phyloP scores from a whole-genome alignment of 202 grass and related monocot species.

The Panicum hallii region DNA sequence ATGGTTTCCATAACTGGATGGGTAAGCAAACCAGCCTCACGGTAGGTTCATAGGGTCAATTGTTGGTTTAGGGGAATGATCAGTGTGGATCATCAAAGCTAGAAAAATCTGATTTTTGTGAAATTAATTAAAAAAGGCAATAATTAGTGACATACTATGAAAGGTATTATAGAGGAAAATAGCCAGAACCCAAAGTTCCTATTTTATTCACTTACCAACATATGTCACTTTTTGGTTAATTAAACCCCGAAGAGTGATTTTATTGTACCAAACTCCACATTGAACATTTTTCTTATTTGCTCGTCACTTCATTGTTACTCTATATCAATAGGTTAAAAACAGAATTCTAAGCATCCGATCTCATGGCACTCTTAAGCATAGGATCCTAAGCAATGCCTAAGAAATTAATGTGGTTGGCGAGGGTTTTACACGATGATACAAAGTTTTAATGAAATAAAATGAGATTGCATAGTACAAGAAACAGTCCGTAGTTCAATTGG shows the following conservation, averaged over 20 bases:
- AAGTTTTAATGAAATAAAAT: neutral
- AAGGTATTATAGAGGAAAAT: neutral
- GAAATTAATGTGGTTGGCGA: neutral
- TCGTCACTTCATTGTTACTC: neutral
- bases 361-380: neutral
- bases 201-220: too few species aligned
- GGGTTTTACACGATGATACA: neutral
- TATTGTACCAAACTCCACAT: neutral
- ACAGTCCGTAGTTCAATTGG: neutral
- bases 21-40: neutral
- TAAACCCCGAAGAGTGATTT: neutral
- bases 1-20: neutral
- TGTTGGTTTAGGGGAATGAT: neutral
- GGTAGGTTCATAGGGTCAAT: neutral
- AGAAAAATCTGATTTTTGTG: neutral
- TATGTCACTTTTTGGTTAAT: neutral
- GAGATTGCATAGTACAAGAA: neutral
- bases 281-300: neutral
- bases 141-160: neutral
- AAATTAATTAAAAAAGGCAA: neutral
- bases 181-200: neutral
- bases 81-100: neutral
- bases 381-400: neutral
- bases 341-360: neutral
- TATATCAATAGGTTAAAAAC: neutral